Conservation (phyloP, 2,329 filamentous ascomycete species). For the Didymella lethalis region DNA sequence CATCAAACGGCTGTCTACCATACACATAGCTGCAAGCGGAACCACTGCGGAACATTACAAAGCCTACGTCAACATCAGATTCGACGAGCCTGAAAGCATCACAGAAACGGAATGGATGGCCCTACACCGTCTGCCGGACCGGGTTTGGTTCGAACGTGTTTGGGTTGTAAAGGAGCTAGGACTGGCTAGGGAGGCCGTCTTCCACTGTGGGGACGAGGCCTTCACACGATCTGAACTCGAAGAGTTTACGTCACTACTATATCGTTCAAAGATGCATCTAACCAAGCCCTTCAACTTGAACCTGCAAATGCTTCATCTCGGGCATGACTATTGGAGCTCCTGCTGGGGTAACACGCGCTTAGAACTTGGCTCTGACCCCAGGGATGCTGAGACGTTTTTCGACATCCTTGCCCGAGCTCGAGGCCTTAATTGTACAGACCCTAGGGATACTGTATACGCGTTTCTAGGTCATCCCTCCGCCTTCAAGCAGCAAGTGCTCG, state of each 20-base stretch:
- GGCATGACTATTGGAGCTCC: background rate
- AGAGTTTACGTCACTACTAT: background rate
- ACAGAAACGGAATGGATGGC: background rate
- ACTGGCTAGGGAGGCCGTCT: conserved; percentile 9
- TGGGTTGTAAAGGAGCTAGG: conserved; percentile 25
- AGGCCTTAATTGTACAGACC: conserved; percentile 13
- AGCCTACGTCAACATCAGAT: background rate
- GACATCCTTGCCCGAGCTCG: conserved; percentile 9
- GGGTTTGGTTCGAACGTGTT: conserved; percentile 19
- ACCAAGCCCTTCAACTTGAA: background rate
- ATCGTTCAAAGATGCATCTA: background rate
- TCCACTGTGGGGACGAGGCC: background rate
- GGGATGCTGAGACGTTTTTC: conserved; percentile 12
- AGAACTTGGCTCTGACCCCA: conserved; percentile 11
- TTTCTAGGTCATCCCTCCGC: conserved; percentile 23
- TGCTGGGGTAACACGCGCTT: background rate
- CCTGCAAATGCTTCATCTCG: background rate
- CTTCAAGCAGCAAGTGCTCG: conserved; percentile 15
- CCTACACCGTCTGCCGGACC: background rate
- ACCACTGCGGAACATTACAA: background rate
- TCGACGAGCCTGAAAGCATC: background rate
- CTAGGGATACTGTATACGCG: conserved; percentile 13
- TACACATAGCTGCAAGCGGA: background rate
- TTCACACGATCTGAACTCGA: conserved; percentile 3
- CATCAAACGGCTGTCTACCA: background rate